A percentile compares a stretch with the other conserved stretches of the same genome.
Evolutionary conservation across 2,329 filamentous ascomycete species (phyloP).

Genomic region (Scedosporium boydii): DNA sequence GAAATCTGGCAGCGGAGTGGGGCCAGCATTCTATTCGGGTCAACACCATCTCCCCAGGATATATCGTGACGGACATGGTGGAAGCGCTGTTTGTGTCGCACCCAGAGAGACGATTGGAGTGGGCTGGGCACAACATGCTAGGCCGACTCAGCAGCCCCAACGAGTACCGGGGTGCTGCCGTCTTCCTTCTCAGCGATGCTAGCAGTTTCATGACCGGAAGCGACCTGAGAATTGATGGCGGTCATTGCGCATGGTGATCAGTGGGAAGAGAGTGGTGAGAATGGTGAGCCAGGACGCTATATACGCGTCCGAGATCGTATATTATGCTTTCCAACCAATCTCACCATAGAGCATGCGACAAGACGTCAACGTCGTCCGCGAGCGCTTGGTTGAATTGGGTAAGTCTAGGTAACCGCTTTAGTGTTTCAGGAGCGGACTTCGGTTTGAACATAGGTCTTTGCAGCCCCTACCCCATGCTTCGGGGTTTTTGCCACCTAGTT

Average conservation of each 20-base stretch:
- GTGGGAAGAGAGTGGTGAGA: background rate
- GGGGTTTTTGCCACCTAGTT: too few relatives aligned
- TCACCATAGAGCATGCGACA: too few relatives aligned
- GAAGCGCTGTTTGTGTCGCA: slow-evolving; percentile 66
- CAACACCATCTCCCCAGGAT: slow-evolving; percentile 73
- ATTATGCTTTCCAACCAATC: too few relatives aligned
- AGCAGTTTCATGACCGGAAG: slow-evolving; percentile 69
- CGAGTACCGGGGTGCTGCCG: slow-evolving; percentile 63
- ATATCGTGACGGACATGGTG: slow-evolving; percentile 78
- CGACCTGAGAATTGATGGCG: slow-evolving; percentile 63
- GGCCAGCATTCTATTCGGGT: slow-evolving; percentile 64
- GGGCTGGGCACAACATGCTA: slow-evolving; percentile 83
- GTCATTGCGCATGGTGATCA: slow-evolving; percentile 30
- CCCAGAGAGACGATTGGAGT: slow-evolving; percentile 57
- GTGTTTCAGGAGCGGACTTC: too few relatives aligned
- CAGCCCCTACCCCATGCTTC: too few relatives aligned
- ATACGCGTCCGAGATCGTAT: too few relatives aligned
- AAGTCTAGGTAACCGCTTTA: too few relatives aligned
- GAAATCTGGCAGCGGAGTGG: slow-evolving; percentile 67
- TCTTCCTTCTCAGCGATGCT: slow-evolving; percentile 66
- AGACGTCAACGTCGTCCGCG: too few relatives aligned
- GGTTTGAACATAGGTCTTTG: too few relatives aligned
- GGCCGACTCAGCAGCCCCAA: slow-evolving; percentile 55
- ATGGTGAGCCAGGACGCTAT: background rate
- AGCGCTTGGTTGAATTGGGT: too few relatives aligned